Base-by-base conservation (phyloP, 2,329 filamentous ascomycete species). In the Pestalotiopsis sp. region DNA sequence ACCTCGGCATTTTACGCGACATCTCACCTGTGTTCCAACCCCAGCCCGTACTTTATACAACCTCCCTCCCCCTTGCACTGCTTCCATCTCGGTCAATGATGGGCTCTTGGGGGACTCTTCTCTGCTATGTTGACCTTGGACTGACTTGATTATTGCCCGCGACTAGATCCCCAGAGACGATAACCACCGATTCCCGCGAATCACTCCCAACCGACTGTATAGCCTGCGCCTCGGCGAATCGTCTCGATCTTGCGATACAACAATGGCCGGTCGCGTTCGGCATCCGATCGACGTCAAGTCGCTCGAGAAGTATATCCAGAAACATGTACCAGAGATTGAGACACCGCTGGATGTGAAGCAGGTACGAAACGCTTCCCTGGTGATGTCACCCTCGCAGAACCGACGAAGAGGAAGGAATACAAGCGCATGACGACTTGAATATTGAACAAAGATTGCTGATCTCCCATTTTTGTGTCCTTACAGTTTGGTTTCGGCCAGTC, bases 401-500 rank as follows among this genome's bases (percentile, higher is more conserved):
- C 57, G 20, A 59, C 20, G 45, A 52, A 2, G 17, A 20, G 45
- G 45, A 23, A n/a, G n/a, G 20, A 0, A 52, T 9, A n/a, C 14
- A 36, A 36, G 31, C 31, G 31, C 6, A 36, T 36, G 31, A 2
- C 31, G 31, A 9, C 6, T 2, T 36, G 1, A 36, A 9, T 36
- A 9, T 36, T 36, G 31, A 36, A 36, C 7, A 36, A 36, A 14
- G 25, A 59, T 27, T 2, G 27, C 57, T 59, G 25, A 59, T 11
- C 23, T 20, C 5, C 4, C n/a, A 23, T 13, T 12, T 27, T 39
- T 27, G 14, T 25, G 38, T 17, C 14, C 39, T 25, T 65, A 45
- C 76, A 98, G 93, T 99, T 98, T 79, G 94, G 95, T 75, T 98
- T 97, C 80, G 96, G 96, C 70, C 96, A 98, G 83, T 97, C 94